These are phyloP conservation scores for Styphnolobium japonicum DNA, from an alignment of 306 rosid species.

Conservation along the genomic window DNA sequence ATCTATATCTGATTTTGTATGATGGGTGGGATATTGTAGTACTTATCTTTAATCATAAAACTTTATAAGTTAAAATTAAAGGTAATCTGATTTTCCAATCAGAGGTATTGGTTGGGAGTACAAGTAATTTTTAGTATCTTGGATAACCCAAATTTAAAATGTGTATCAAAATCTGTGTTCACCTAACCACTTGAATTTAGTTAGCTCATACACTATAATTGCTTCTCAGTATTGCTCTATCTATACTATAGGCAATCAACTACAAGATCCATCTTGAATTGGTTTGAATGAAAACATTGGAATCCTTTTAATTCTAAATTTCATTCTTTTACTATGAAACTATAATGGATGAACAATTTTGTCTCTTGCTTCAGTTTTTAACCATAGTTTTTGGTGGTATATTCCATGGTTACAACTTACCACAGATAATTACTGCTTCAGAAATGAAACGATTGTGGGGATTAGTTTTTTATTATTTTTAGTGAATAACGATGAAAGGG, in stretches of 20 bases:
- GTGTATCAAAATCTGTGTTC: not conserved
- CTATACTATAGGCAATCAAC: not conserved
- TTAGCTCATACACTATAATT: not conserved
- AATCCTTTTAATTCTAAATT: not conserved
- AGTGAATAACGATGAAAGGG: not conserved
- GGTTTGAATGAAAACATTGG: not conserved
- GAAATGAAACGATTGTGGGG: not conserved
- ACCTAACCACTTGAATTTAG: not conserved
- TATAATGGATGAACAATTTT: not conserved
- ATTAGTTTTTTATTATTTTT: not conserved
- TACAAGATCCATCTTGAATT: not conserved
- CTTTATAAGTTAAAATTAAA: not conserved
- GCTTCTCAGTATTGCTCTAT: not conserved
- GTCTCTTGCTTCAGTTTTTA: not conserved
- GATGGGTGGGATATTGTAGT: not conserved
- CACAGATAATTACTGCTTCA: not conserved
- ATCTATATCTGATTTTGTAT: conserved; percentile 1
- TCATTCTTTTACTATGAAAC: not conserved
- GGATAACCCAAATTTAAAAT: not conserved
- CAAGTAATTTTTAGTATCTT: not conserved
- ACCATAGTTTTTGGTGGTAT: not conserved
- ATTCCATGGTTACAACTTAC: not conserved
- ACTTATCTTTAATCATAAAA: not conserved
- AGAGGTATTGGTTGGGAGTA: not conserved
- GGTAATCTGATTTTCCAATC: not conserved